A percentile compares a stretch with the other conserved stretches of the same genome.
These are phyloP conservation scores for Silene conica DNA, from an alignment of 148 eudicot genomes.

Conservation along the genomic window DNA sequence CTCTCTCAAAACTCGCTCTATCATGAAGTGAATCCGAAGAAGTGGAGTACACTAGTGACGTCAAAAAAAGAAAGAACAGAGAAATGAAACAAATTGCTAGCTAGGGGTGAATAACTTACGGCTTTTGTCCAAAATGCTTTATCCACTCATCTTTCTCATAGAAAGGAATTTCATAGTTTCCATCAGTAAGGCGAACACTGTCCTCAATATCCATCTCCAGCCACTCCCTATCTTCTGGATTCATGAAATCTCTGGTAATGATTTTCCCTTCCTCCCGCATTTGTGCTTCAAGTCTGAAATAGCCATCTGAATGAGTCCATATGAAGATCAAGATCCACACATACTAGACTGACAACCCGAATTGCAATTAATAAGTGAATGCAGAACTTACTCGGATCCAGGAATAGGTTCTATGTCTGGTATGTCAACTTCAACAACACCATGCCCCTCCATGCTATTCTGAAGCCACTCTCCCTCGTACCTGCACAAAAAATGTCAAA, in stretches of 20 bases:
- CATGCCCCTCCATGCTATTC: constrained; percentile 87
- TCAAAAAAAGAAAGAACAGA: background rate
- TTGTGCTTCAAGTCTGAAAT: constrained; percentile 76
- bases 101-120: constrained; percentile 53
- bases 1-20: background rate
- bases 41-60: background rate
- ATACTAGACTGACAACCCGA: background rate
- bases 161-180: constrained; percentile 62
- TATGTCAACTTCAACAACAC: constrained; percentile 87
- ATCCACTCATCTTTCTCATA: constrained; percentile 78
- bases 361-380: background rate
- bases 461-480: constrained; percentile 97
- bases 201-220: constrained; percentile 95
- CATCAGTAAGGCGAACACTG: constrained; percentile 45
- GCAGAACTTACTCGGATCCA: constrained; percentile 72
- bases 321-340: constrained; percentile 18
- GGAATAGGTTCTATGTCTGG: constrained; percentile 81
- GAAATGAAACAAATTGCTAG: constrained; percentile 4
- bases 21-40: background rate
- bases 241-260: constrained; percentile 76
- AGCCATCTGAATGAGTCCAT: constrained; percentile 12
- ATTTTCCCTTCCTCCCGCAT: constrained; percentile 91
- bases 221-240: constrained; percentile 78
- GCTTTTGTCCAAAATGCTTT: constrained; percentile 53
- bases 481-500: constrained; percentile 33